These are phyloP conservation scores for Lasiodiplodia hormozganensis DNA, from an alignment of 2,329 filamentous ascomycete species.

Conservation along the genomic window DNA sequence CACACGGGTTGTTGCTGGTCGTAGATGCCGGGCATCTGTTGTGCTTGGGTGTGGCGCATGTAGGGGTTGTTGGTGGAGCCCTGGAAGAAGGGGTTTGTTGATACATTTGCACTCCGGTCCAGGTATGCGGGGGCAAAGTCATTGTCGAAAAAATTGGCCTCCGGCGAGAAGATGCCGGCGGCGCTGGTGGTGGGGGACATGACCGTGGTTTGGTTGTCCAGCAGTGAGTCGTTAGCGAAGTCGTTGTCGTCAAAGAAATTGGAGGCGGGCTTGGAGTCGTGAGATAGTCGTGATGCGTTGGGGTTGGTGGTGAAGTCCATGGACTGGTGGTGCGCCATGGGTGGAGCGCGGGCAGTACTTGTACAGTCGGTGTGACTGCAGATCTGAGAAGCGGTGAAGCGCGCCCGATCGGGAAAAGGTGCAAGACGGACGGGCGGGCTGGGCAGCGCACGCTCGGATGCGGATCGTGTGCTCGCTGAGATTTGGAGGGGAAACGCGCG, in stretches of 20 bases:
- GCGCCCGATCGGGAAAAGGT: constrained; percentile 20
- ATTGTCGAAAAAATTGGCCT: constrained; percentile 59
- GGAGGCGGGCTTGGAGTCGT: constrained; percentile 47
- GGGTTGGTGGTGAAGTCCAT: constrained; percentile 49
- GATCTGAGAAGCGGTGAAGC: constrained; percentile 29
- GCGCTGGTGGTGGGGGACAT: constrained; percentile 58
- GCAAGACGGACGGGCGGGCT: constrained; percentile 13
- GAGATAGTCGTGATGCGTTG: constrained; percentile 41
- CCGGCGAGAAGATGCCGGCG: constrained; percentile 59
- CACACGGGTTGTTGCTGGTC: constrained; percentile 61
- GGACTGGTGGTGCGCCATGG: constrained; percentile 45
- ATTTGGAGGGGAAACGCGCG: constrained; percentile 20
- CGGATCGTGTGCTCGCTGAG: constrained; percentile 24
- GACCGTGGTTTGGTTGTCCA: constrained; percentile 51
- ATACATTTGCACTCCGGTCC: constrained; percentile 43
- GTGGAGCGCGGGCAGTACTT: constrained; percentile 36
- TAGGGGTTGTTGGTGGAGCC: constrained; percentile 64
- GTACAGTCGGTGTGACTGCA: constrained; percentile 46
- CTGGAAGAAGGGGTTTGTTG: constrained; percentile 56
- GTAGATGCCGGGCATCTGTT: constrained; percentile 50
- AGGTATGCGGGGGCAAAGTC: constrained; percentile 51
- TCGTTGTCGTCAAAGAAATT: constrained; percentile 55
- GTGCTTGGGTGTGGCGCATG: constrained; percentile 64
- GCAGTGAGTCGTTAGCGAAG: constrained; percentile 57
- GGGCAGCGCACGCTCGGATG: constrained; percentile 19